Percentiles rank a stretch among this genome's conserved stretches.
Evolutionary conservation across 1,284 basidiomycete species (phyloP).

Genomic region (Cutaneotrichosporon mucoides): DNA sequence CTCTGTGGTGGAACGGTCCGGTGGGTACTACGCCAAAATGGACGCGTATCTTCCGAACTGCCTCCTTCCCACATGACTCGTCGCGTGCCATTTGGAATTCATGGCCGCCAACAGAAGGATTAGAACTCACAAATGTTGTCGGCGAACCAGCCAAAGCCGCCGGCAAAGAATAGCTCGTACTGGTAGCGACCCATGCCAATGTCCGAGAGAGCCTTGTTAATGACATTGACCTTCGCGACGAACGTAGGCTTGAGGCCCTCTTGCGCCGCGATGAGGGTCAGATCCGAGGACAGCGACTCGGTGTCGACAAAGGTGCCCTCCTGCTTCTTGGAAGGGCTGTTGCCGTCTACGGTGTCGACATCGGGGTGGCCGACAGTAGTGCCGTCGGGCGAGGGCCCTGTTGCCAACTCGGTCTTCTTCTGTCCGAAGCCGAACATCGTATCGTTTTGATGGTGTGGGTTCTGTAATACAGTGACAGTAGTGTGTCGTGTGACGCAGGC

Average conservation of each 20-base stretch:
- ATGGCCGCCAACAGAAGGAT: no score
- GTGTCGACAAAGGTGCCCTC: slow-evolving; percentile 7
- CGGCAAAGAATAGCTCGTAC: slow-evolving; percentile 57
- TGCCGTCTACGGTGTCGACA: not conserved
- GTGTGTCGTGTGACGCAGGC: no score
- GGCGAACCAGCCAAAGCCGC: slow-evolving; percentile 48
- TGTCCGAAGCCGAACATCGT: slow-evolving; percentile 1
- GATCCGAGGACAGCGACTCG: slow-evolving; percentile 19
- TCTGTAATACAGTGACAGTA: no score
- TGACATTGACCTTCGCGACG: slow-evolving; percentile 28
- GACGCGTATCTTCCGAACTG: no score
- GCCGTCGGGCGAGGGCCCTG: not conserved
- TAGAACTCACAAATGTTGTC: slow-evolving; percentile 52
- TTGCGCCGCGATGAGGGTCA: slow-evolving; percentile 18
- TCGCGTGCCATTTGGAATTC: no score
- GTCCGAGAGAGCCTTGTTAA: slow-evolving; percentile 37
- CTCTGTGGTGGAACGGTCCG: no score
- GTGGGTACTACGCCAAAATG: no score
- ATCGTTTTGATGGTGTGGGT: not conserved
- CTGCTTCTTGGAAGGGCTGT: not conserved
- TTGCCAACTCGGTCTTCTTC: not conserved
- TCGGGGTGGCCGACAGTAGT: not conserved
- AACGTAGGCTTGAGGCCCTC: slow-evolving; percentile 33
- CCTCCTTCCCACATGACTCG: no score
- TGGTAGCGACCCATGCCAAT: slow-evolving; percentile 64